phyloP scores from a whole-genome alignment of 1,139 yeast species.

The Geotrichum siamense region DNA sequence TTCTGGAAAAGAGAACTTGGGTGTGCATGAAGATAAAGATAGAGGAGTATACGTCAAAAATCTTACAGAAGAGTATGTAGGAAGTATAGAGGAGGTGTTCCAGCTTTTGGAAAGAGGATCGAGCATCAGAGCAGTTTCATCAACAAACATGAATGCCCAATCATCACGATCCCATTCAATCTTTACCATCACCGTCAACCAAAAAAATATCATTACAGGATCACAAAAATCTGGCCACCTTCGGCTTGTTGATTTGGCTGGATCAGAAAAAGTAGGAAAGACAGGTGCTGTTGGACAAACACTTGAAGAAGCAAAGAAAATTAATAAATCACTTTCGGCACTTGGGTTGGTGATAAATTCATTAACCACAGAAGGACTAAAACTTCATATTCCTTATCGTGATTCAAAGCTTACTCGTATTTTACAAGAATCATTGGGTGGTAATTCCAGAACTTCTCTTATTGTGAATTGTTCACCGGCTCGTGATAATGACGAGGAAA shows the following conservation, averaged over 20 bases:
- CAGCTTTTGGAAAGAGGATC: slow-evolving; percentile 52
- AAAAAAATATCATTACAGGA: slow-evolving; percentile 52
- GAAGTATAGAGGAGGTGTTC: slow-evolving; percentile 52
- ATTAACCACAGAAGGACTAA: slow-evolving; percentile 49
- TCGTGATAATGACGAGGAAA: slow-evolving; percentile 53
- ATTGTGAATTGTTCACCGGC: slow-evolving; percentile 76
- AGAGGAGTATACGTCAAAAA: slow-evolving; percentile 68
- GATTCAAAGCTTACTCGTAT: slow-evolving; percentile 81
- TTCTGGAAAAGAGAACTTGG: slow-evolving; percentile 33
- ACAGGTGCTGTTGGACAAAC: slow-evolving; percentile 73
- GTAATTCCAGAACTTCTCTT: slow-evolving; percentile 74
- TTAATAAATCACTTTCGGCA: slow-evolving; percentile 69
- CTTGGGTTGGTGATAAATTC: slow-evolving; percentile 78
- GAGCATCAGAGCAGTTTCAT: slow-evolving; percentile 47
- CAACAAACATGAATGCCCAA: slow-evolving; percentile 68
- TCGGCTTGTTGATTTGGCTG: slow-evolving; percentile 79
- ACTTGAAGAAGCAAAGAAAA: slow-evolving; percentile 76
- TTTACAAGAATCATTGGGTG: slow-evolving; percentile 78
- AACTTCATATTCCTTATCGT: slow-evolving; percentile 63
- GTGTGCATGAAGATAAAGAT: slow-evolving; percentile 58
- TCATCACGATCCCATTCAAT: slow-evolving; percentile 81
- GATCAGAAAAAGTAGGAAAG: slow-evolving; percentile 76
- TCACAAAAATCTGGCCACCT: slow-evolving; percentile 58
- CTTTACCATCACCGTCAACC: slow-evolving; percentile 59
- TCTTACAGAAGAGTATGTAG: slow-evolving; percentile 53